phyloP scores from a whole-genome alignment of 2,329 filamentous ascomycete genomes.

The Ophiostoma sp. region DNA sequence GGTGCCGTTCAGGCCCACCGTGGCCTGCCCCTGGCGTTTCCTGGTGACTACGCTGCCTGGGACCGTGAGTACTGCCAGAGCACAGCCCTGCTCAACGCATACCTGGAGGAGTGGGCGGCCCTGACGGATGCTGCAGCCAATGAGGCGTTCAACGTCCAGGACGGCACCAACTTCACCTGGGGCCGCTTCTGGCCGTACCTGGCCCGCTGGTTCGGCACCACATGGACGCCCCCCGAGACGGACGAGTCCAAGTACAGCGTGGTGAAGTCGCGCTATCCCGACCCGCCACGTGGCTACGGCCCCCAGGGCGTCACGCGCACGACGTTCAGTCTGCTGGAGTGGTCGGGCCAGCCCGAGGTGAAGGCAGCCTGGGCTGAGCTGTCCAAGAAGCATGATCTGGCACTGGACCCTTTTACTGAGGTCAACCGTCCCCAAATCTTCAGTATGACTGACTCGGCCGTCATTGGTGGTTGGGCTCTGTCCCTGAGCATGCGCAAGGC shows the following conservation, averaged over 20 bases:
- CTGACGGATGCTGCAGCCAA: constrained; percentile 44
- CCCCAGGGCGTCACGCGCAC: constrained; percentile 41
- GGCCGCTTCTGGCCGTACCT: constrained; percentile 50
- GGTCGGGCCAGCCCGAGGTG: constrained; percentile 47
- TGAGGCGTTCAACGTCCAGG: constrained; percentile 51
- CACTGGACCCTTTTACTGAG: constrained; percentile 44
- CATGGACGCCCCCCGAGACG: constrained; percentile 38
- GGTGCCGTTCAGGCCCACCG: constrained; percentile 43
- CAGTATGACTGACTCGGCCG: constrained; percentile 41
- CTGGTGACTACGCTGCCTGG: constrained; percentile 47
- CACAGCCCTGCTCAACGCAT: constrained; percentile 49
- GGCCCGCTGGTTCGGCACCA: constrained; percentile 46
- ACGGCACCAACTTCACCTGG: constrained; percentile 49
- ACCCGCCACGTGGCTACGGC: constrained; percentile 42
- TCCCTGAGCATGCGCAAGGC: constrained; percentile 37
- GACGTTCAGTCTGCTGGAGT: constrained; percentile 45
- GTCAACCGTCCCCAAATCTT: constrained; percentile 47
- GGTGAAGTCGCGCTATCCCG: background rate
- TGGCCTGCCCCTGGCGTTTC: constrained; percentile 43
- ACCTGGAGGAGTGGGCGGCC: constrained; percentile 52
- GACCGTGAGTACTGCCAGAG: constrained; percentile 44
- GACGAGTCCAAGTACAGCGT: constrained; percentile 26
- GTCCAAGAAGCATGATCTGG: constrained; percentile 43
- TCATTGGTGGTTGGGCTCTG: constrained; percentile 30
- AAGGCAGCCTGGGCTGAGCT: constrained; percentile 48